Conservation (phyloP, 306 rosid species). For the Glycine tomentella region DNA sequence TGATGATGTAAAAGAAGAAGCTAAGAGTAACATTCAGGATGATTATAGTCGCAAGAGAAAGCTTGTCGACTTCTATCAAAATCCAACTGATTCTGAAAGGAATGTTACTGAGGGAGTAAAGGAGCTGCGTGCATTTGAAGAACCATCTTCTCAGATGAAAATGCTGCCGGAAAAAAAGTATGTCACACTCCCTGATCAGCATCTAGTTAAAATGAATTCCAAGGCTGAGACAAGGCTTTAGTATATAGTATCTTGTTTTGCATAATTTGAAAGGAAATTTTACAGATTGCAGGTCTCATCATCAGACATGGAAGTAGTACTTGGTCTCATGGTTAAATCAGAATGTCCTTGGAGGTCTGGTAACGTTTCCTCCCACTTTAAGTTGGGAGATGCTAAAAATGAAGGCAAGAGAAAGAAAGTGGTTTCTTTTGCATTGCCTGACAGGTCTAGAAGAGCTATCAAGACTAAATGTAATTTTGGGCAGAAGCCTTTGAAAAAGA, state of each 20-base stretch:
- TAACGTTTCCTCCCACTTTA: slow-evolving; percentile 44
- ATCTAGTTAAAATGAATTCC: slow-evolving; percentile 48
- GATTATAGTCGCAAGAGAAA: slow-evolving; percentile 44
- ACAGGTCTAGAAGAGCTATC: slow-evolving; percentile 50
- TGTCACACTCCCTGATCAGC: slow-evolving; percentile 41
- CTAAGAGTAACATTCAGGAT: slow-evolving; percentile 49
- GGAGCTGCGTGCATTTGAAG: slow-evolving; percentile 38
- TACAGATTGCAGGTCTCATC: slow-evolving; percentile 43
- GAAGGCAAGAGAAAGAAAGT: slow-evolving; percentile 60
- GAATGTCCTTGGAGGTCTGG: slow-evolving; percentile 65
- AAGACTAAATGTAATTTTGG: slow-evolving; percentile 51
- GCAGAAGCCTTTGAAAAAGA: slow-evolving; percentile 53
- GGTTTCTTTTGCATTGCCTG: slow-evolving; percentile 37
- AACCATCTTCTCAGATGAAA: slow-evolving; percentile 38
- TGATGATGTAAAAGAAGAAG: not conserved
- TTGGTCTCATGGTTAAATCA: slow-evolving; percentile 68
- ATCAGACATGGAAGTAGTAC: slow-evolving; percentile 52
- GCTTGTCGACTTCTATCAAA: slow-evolving; percentile 38
- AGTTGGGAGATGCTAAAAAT: slow-evolving; percentile 44
- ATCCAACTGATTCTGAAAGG: slow-evolving; percentile 42
- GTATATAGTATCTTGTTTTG: slow-evolving; percentile 13
- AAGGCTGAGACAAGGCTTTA: slow-evolving; percentile 42
- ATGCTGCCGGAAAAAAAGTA: slow-evolving; percentile 34
- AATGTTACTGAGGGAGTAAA: slow-evolving; percentile 38
- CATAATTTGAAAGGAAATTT: slow-evolving; percentile 33